Evolutionary conservation across 2,329 filamentous ascomycete species (phyloP), one percentile per base, ranked within the genome.

Genomic region (Trichoderma citrinoviride): DNA sequence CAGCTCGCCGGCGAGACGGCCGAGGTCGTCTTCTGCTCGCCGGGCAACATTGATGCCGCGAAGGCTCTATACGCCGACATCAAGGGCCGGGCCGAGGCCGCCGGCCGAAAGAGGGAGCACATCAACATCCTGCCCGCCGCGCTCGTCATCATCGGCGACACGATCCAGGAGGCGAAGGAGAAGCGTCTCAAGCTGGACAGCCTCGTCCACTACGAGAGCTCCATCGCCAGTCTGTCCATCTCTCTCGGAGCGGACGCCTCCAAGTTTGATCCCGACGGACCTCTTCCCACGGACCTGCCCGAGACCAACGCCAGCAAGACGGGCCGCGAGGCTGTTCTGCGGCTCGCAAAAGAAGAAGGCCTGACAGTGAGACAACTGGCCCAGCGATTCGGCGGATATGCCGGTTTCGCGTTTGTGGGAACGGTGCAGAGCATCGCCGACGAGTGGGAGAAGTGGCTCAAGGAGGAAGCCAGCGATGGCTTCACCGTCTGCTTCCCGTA

Each of bases 281-380:
- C 79, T 0, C 72, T 86, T 5, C 83, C 83, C 1, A 70, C 71
- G 0, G 77, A 84, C 5, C 69, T 85, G 2, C 82, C 83, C 0
- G 81, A 84, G 54, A 85, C 82, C 0, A 85, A 85, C 66, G 82
- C 80, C 1, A 85, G 82, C 75, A 83, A 84, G 70, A 82, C 81
- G 0, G 70, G 75, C 12, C 78, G 81, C 1, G 81, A 76, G 7
- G 70, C 74, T 0, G 79, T 81, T 8, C n/a, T 83, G 3, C 79
- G 76, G 65, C 72, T 85, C 2, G 82, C 81, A 0, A 69, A 73
- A 52, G 70, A 76, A 1, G 81, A 84, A 64, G 76, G 76, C 0
- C 68, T 85, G 56, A 84, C 81, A 0, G 79, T 85, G 2, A 75
- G 81, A 6, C 83, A 85, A 70, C 77, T 85, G 23, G 83, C 82